A percentile compares a stretch with the other conserved stretches of the same genome.
These are phyloP conservation scores for Saccharomyces hybrid DNA, from an alignment of 1,139 yeast genomes.

Conservation along the genomic window DNA sequence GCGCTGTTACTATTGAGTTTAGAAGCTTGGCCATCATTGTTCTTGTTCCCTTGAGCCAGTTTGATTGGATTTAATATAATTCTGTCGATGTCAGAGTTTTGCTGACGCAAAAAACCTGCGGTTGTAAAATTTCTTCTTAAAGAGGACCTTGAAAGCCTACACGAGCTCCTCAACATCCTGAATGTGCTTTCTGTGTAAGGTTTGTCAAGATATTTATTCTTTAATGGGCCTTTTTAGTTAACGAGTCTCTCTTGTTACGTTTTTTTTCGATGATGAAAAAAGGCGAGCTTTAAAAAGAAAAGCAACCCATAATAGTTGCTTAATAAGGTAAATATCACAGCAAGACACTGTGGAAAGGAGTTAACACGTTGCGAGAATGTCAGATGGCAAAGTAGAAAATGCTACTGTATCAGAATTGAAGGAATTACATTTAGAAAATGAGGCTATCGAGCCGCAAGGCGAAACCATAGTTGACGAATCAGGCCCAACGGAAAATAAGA, in stretches of 20 bases:
- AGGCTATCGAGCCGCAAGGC: conserved; percentile 6
- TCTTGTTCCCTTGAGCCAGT: not conserved
- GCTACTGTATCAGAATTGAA: not conserved
- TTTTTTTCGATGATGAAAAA: not conserved
- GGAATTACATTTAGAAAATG: not conserved
- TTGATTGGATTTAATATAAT: not conserved
- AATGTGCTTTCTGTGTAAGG: not conserved
- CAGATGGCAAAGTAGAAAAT: not conserved
- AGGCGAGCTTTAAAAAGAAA: not conserved
- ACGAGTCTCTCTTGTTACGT: not conserved
- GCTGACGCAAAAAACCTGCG: not conserved
- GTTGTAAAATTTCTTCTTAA: not conserved
- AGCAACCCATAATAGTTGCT: not conserved
- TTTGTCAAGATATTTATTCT: not conserved
- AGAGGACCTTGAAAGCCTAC: not conserved
- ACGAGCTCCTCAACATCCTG: not conserved
- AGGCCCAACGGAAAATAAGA: conserved; percentile 8
- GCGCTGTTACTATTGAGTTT: not conserved
- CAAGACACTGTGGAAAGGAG: not conserved
- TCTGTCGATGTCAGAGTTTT: conserved; percentile 10
- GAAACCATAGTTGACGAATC: conserved; percentile 7
- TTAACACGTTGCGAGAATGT: not conserved
- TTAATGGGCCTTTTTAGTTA: not conserved
- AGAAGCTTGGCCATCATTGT: not conserved
- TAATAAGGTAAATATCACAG: not conserved